Conservation (phyloP, 352 stramenopile species). For the Globisporangium canariense region DNA sequence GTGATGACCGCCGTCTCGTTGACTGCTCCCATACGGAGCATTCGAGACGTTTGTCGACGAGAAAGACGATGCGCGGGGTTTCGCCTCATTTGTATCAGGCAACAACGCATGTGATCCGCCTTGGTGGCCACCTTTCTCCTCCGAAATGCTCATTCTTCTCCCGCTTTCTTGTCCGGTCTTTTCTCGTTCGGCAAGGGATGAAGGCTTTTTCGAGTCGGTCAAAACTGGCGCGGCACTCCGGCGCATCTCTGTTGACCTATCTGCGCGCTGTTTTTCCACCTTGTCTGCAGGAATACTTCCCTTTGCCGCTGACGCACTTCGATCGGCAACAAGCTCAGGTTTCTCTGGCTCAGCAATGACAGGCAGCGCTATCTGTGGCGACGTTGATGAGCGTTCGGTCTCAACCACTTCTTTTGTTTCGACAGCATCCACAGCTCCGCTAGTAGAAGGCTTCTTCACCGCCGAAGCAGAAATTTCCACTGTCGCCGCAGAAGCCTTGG, state of each 20-base stretch:
- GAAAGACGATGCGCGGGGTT: conserved; percentile 40
- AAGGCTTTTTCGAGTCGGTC: neutral
- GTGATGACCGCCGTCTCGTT: neutral
- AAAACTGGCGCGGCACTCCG: neutral
- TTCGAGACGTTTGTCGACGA: conserved; percentile 19
- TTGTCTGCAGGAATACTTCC: neutral
- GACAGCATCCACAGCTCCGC: neutral
- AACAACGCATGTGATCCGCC: conserved; percentile 17
- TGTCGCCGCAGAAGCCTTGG: neutral
- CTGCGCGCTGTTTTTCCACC: neutral
- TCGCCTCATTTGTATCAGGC: conserved; percentile 18
- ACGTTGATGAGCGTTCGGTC: neutral
- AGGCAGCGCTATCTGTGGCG: neutral
- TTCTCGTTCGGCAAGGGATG: neutral
- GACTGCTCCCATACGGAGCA: neutral
- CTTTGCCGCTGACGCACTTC: neutral
- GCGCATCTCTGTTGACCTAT: neutral
- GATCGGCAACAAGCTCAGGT: neutral
- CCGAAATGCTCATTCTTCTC: conserved; percentile 13
- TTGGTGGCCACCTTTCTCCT: conserved; percentile 25
- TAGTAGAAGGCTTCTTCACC: neutral
- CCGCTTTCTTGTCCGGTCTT: neutral
- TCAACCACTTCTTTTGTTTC: neutral
- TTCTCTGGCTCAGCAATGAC: neutral
- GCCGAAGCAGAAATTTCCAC: neutral